Evolutionary conservation across 108 stramenopile genomes (phyloP).

Genomic region (Schizochytrium sp.): DNA sequence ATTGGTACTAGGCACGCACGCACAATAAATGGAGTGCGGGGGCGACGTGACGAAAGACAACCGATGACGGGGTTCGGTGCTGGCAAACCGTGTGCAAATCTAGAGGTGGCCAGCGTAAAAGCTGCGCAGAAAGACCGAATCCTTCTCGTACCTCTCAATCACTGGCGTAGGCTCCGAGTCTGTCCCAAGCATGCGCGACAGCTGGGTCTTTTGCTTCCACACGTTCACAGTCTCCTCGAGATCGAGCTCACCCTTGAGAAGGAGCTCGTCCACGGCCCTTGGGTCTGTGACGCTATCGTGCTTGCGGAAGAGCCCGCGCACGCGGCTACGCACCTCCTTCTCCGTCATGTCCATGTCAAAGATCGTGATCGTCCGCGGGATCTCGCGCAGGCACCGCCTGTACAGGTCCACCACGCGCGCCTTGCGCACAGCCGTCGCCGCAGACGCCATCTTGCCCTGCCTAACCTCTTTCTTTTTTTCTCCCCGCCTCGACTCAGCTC

Average conservation of each 20-base stretch:
- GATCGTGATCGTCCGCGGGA: neutral
- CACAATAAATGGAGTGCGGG: too few species aligned
- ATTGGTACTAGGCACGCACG: too few species aligned
- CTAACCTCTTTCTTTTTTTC: neutral
- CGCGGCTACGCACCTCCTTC: neutral
- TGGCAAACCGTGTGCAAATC: too few species aligned
- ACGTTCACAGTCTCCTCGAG: slow-evolving; percentile 38
- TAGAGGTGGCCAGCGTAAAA: neutral
- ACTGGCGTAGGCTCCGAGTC: neutral
- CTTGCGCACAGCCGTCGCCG: neutral
- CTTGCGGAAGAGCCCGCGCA: slow-evolving; percentile 26
- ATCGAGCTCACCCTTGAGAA: slow-evolving; percentile 42
- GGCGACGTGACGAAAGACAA: too few species aligned
- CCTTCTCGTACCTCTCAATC: neutral
- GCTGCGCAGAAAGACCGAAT: neutral
- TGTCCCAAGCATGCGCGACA: slow-evolving; percentile 22
- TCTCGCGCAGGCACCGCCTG: slow-evolving; percentile 6
- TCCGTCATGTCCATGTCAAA: slow-evolving; percentile 4
- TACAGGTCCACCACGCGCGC: slow-evolving; percentile 17
- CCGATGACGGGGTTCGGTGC: too few species aligned
- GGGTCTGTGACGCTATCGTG: slow-evolving; percentile 25
- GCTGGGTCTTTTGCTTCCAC: slow-evolving; percentile 43
- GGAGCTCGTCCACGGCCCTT: slow-evolving; percentile 27
- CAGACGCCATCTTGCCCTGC: neutral
- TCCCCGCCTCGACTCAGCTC: neutral